Conservation (phyloP, 805 yeast genomes). For the Brettanomyces naardenensis region DNA sequence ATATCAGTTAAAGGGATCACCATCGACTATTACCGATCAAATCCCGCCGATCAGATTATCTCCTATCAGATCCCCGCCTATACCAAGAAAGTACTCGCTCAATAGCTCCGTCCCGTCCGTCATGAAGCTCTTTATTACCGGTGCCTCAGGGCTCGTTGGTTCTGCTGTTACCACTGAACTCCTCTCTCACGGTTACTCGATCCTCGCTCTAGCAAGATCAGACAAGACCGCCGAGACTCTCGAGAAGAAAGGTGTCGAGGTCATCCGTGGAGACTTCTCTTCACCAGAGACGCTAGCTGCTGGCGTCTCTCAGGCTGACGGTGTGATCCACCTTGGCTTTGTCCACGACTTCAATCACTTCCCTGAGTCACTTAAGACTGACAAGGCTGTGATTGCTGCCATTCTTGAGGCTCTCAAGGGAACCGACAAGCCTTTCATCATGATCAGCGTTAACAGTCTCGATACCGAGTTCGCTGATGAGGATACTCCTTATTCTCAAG, state of each 20-base stretch:
- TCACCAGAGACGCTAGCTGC: neutral
- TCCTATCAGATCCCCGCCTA: too few species aligned
- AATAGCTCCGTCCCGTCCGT: too few species aligned
- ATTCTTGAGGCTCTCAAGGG: neutral
- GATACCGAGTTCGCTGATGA: neutral
- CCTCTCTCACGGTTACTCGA: constrained; percentile 18
- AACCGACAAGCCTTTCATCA: constrained; percentile 1
- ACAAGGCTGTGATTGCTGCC: neutral
- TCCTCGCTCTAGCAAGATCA: constrained; percentile 25
- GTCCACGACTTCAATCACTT: neutral
- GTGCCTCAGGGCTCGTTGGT: constrained; percentile 30
- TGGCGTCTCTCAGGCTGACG: constrained; percentile 1
- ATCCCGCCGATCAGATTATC: too few species aligned
- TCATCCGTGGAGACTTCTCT: neutral
- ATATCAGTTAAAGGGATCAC: too few species aligned
- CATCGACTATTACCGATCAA: too few species aligned
- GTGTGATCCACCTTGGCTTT: constrained; percentile 1
- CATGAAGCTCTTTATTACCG: constrained; percentile 27
- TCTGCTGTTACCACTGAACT: constrained; percentile 20
- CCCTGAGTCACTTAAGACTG: neutral
- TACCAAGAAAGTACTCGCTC: too few species aligned
- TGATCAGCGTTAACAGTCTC: neutral
- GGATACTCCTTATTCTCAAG: neutral
- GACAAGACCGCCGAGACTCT: constrained; percentile 1
- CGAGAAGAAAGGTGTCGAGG: neutral